Base-by-base conservation (phyloP, 768 basidiomycete species). In the Mrakia hoshinonis region DNA sequence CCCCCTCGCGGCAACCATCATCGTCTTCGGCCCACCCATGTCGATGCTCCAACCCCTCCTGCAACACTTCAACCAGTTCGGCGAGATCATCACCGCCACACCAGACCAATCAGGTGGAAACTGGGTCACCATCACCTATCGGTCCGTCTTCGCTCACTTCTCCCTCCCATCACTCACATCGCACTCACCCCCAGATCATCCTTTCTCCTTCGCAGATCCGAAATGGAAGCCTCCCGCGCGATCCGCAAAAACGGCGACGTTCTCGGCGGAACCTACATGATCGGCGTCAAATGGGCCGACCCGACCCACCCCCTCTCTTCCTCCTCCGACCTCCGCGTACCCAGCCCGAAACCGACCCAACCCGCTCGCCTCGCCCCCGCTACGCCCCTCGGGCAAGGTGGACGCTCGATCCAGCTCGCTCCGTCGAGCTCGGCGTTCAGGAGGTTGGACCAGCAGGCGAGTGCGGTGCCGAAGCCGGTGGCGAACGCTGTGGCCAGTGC, bases 1-100 rank as follows among this genome's bases (percentile, higher is more conserved):
- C 48, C n/a, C 48, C 47, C 47, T 62, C 38, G 58, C 48, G 11
- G 38, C 58, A 43, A 54, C 76, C 18, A 82, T 94, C 46, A 82
- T 92, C 76, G 86, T 94, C 65, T 94, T 91, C 73, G 92, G 92
- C n/a, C 94, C 92, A 77, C 91, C 92, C 6, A 82, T 85, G 39
- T 89, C 92, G 79, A 87, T 87, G 76, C 89, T 88, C 78, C 85
- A 84, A 66, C 77, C 86, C 20, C 68, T 79, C 36, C 68, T 77
- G 68, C 68, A 75, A 20, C 70, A 75, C 54, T 80, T 94, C 26
- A 54, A 77, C 7, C 71, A 75, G 22, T 73, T 78, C 11, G 90
- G 89, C 10, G 85, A 85, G 18, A 81, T 87, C 43, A 87, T 88
- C 3, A 87, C 88, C 22, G 83, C 87, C 0, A 86, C 90, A 60